Base-by-base conservation (phyloP, 805 yeast species). In the Phaffomyces opuntiae region DNA sequence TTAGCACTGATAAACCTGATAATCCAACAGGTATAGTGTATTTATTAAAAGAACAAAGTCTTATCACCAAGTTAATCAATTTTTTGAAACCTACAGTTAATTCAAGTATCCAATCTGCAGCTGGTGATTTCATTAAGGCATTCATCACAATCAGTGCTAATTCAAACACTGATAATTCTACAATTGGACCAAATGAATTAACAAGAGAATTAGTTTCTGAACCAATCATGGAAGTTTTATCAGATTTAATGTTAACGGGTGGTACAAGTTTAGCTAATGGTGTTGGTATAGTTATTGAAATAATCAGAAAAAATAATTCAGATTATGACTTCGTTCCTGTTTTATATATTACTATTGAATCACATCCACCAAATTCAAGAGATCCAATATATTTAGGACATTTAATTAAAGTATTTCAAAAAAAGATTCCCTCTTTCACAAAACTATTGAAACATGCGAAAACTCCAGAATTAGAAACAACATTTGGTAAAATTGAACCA, bases 321-420 rank as follows among this genome's bases (percentile, higher is more conserved):
- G 99, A 93, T 63, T 93, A 93, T 64, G 99, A 93, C 66, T 74
- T 80, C 40, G 84, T 87, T 40, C 95, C 95, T 48, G 95, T 95
- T 21, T 68, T 86, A 55, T 83, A 81, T 63, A 82, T 87, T 38
- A 81, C 95, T 1, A 64, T 86, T 50, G 95, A 89, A 48, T 81
- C 90, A 24, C 93, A 90, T 57, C 97, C 97, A 7, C 98, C 99
- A 8, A 81, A 83, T 14, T 80, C 91, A 36, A 73, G 97, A 49
- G 99, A 93, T 64, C 96, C 97, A 5, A 85, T 93, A 26, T 93
- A 87, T 60, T 68, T 93, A 46, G 99, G 99, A 3, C 83, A 87
- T 36, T 70, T 93, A 71, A 82, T 93, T 33, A 75, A 74, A 48
- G 74, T 86, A 13, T 89, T 93, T 62, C 78, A 96, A 0, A 78